Base-by-base conservation (phyloP, 1,284 basidiomycete genomes). In the Athelia psychrophila region DNA sequence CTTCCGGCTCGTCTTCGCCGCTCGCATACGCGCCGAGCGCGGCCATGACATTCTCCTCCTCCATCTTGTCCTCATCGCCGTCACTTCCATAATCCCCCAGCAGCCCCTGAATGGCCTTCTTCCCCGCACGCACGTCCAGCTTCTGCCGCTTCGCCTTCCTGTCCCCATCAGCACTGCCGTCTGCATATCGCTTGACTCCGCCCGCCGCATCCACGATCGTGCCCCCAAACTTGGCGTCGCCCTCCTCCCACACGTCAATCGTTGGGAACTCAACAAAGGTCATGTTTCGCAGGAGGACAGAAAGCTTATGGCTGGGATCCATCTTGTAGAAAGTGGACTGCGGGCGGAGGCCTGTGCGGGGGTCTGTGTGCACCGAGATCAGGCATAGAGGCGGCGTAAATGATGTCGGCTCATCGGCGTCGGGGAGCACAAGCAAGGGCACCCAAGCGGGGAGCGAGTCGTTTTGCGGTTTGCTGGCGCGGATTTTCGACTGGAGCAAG, bases 261-360 rank as follows among this genome's bases (percentile, higher is more conserved):
- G 83, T 84, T 3, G 93, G 92, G 60, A 83, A 94, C 67, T 95
- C 93, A 42, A 89, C 76, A 62, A 91, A 91, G 32, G 81, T 74
- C 48, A 80, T 88, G 44, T 82, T 71, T 44, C 70, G 74, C 44
- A 95, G 70, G 6, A 77, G 68, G 9, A 66, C 60, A 6, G 67
- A 63, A 16, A 95, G 71, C 16, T 76, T 66, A 46, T 73, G 58
- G 2, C 64, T 64, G 2, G 77, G 67, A 51, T 88, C 79, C 4
- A 93, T 68, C 30, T 77, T 78, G 56, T 84, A 76, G 51, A 27
- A 48, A n/a, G 32, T 13, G 25, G 40, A 49, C 45, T 52, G 54
- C 19, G 48, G 52, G 51, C 44, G 48, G 59, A 48, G 51, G 51
- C 44, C 49, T 52, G 50, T 2, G 62, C 66, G 63, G 42, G 66